Conservation (phyloP, 129 eudicot genomes). For the Flaveria linearis region DNA sequence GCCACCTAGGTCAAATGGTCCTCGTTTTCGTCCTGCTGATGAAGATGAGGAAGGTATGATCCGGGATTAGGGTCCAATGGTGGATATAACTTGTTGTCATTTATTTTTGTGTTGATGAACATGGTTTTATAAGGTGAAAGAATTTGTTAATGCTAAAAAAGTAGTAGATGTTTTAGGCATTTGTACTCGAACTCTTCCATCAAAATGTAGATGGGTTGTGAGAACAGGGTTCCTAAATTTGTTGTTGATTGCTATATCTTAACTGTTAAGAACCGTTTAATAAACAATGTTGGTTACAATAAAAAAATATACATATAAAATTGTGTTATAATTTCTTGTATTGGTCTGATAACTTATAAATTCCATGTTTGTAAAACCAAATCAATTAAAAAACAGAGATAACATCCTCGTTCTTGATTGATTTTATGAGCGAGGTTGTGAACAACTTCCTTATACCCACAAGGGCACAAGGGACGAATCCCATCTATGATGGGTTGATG, state of each 20-base stretch:
- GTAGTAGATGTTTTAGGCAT: background rate
- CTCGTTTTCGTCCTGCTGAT: slow-evolving; percentile 40
- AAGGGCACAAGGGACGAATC: too few relatives aligned
- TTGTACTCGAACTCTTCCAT: background rate
- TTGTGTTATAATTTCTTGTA: too few relatives aligned
- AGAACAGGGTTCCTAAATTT: background rate
- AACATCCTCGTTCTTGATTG: background rate
- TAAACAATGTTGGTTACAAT: background rate
- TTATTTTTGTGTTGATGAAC: slow-evolving; percentile 11
- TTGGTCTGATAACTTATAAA: too few relatives aligned
- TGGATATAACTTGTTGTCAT: background rate
- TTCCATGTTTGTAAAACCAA: background rate
- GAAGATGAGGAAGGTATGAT: slow-evolving; percentile 67
- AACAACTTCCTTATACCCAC: too few relatives aligned
- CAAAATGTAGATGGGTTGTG: slow-evolving; percentile 25
- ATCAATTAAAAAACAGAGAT: background rate
- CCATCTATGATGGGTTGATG: too few relatives aligned
- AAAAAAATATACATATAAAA: background rate
- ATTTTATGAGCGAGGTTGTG: too few relatives aligned
- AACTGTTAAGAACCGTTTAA: background rate
- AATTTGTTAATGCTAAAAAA: background rate
- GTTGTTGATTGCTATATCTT: slow-evolving; percentile 16
- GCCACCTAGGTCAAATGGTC: slow-evolving; percentile 26
- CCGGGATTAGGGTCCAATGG: slow-evolving; percentile 32
- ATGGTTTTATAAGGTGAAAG: slow-evolving; percentile 10